Evolutionary conservation across 2,329 filamentous ascomycete species (phyloP), one percentile per base, ranked within the genome.

Genomic region (Emmonsiellopsis sp.): DNA sequence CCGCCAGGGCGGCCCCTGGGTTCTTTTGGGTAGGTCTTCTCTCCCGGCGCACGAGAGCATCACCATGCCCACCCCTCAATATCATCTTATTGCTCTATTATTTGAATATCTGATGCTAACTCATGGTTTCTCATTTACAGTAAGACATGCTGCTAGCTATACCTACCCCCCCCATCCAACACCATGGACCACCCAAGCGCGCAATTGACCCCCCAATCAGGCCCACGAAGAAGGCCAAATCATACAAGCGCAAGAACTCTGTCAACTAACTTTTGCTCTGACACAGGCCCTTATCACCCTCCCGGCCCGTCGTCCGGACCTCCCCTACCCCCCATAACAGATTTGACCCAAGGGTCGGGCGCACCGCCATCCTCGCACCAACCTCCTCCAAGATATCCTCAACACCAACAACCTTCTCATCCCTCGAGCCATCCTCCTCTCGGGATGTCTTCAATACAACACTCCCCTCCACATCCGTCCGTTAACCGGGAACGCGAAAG

Each of bases 401-500:
- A 73, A 49, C 71, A 73, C 53, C 64, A 66, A 43, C 62, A 68
- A 44, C 63, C 63, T 6, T 61, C 70, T 6, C 68, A 72, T 53
- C 62, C 61, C 36, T 60, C 62, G 11, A 65, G 65, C 1, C 70
- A 73, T 50, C 66, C 69, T 17, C 63, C 72, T 37, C 70, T 70
- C 5, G 70, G 68, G 10, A 71, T 73, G 43, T 66, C 66, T 3
- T 66, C 69, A 21, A 73, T 73, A 66, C 67, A 69, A 53, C 70
- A 73, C 49, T 63, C 71, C 42, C 70, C 70, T 52, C 66, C 71
- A 13, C 64, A 73, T 60, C 27, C 63, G 48, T 60, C 69, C 55
- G 53, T 75, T 54, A 70, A 72, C 58, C 65, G 71, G 56, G 69
- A 72, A 51, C 69, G 68, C 34, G 70, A 73, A 60, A 74, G 78